Conservation (phyloP, 768 basidiomycete genomes). For the Phaffia tasmanica region DNA sequence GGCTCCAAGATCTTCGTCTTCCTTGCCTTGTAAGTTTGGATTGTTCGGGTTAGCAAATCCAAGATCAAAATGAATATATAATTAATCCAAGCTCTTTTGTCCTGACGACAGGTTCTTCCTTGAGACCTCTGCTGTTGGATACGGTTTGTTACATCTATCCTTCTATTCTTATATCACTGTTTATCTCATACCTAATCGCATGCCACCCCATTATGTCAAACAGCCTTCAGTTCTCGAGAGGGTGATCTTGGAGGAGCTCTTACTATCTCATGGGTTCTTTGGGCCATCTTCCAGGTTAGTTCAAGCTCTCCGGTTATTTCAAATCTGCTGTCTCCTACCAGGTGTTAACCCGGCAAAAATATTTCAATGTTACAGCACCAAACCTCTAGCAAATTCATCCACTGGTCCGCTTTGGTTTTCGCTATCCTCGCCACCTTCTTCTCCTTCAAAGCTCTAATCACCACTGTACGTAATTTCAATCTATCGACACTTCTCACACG, state of each 20-base stretch:
- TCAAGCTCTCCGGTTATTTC: neutral
- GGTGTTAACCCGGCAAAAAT: too few species aligned
- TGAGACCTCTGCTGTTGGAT: slow-evolving; percentile 24
- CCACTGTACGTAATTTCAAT: slow-evolving; percentile 3
- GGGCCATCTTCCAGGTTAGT: neutral
- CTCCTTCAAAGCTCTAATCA: slow-evolving; percentile 16
- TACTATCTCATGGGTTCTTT: slow-evolving; percentile 25
- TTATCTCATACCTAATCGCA: neutral
- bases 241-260: slow-evolving; percentile 17
- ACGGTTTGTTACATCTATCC: slow-evolving; percentile 9
- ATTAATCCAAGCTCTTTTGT: too few species aligned
- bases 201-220: neutral
- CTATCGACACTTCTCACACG: too few species aligned
- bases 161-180: neutral
- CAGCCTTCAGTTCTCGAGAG: slow-evolving; percentile 8
- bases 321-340: too few species aligned
- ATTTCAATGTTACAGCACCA: slow-evolving; percentile 20
- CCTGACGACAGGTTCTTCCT: slow-evolving; percentile 9
- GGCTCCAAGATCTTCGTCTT: slow-evolving; percentile 96
- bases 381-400: slow-evolving; percentile 11
- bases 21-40: slow-evolving; percentile 45
- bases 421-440: slow-evolving; percentile 22
- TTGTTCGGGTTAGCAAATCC: slow-evolving; percentile 42
- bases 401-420: slow-evolving; percentile 25
- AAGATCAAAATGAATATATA: too few species aligned